A percentile compares a stretch with the other conserved stretches of the same genome.
Conservation (phyloP, 2,329 filamentous ascomycete genomes). For the Simplicillium sp. region DNA sequence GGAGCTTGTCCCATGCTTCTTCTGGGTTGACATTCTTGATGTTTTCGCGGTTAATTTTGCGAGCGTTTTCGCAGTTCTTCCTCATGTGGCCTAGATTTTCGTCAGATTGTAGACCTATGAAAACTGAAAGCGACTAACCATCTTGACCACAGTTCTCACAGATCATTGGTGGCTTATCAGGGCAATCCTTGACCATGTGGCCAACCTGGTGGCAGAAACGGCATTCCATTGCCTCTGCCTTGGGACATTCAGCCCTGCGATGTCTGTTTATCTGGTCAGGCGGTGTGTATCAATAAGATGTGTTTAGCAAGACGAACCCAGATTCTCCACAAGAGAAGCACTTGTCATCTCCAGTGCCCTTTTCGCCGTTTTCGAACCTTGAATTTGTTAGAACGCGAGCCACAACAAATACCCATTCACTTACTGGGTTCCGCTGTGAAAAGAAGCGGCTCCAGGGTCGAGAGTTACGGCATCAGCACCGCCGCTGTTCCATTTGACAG, state of each 20-base stretch:
- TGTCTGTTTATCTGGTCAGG: conserved; percentile 12
- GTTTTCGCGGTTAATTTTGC: conserved; percentile 44
- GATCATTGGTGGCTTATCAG: conserved; percentile 41
- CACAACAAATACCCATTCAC: no score
- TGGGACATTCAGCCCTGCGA: conserved; percentile 24
- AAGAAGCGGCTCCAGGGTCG: no score
- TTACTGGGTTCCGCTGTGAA: no score
- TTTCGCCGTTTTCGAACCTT: neutral
- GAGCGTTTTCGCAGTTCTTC: conserved; percentile 47
- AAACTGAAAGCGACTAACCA: conserved; percentile 28
- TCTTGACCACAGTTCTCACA: conserved; percentile 55
- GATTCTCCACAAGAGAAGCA: conserved; percentile 27
- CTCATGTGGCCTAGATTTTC: conserved; percentile 40
- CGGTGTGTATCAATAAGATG: neutral
- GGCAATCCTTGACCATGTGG: conserved; percentile 53
- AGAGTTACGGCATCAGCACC: no score
- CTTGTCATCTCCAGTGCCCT: conserved; percentile 16
- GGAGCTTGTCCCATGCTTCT: conserved; percentile 48
- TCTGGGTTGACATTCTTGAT: conserved; percentile 41
- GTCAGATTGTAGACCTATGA: conserved; percentile 6
- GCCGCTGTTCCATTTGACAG: no score
- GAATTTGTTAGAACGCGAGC: neutral
- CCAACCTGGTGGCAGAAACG: conserved; percentile 39
- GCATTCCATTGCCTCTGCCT: conserved; percentile 22
- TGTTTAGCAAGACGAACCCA: conserved; percentile 15